Conservation (phyloP, 352 stramenopile genomes). For the Pythium rishiriense region DNA sequence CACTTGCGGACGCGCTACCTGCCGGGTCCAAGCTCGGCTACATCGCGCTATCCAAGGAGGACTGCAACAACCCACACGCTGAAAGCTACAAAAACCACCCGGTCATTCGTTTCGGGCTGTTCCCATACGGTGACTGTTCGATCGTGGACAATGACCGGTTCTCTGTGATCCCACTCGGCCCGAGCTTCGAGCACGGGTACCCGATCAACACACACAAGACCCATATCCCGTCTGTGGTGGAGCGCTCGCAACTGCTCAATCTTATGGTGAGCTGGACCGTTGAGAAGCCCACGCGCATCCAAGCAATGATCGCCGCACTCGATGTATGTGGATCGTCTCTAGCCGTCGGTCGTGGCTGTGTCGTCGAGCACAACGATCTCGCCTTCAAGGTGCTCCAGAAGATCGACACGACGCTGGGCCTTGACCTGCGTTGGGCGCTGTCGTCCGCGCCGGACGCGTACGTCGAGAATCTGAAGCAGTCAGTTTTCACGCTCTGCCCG, state of each 20-base stretch:
- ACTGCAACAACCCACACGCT: slow-evolving; percentile 54
- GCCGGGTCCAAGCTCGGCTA: slow-evolving; percentile 39
- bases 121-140: slow-evolving; percentile 65
- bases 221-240: slow-evolving; percentile 14
- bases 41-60: slow-evolving; percentile 47
- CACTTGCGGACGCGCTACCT: slow-evolving; percentile 37
- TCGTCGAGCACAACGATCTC: slow-evolving; percentile 63
- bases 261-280: slow-evolving; percentile 72
- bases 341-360: slow-evolving; percentile 22
- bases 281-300: slow-evolving; percentile 60
- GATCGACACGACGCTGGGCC: slow-evolving; percentile 44
- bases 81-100: slow-evolving; percentile 28
- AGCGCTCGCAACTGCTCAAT: slow-evolving; percentile 47
- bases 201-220: slow-evolving; percentile 50
- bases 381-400: slow-evolving; percentile 58
- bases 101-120: slow-evolving; percentile 49
- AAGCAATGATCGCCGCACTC: slow-evolving; percentile 53
- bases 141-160: slow-evolving; percentile 59
- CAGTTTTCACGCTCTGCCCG: slow-evolving; percentile 61
- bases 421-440: slow-evolving; percentile 48
- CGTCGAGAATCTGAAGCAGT: slow-evolving; percentile 55
- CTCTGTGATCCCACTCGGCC: slow-evolving; percentile 43
- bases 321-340: slow-evolving; percentile 34
- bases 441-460: slow-evolving; percentile 51
- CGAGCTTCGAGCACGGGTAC: slow-evolving; percentile 67